Evolutionary conservation across 73 alveolate genomes (phyloP), one percentile per base, ranked within the genome.

Genomic region (Paramecium sonneborni): DNA sequence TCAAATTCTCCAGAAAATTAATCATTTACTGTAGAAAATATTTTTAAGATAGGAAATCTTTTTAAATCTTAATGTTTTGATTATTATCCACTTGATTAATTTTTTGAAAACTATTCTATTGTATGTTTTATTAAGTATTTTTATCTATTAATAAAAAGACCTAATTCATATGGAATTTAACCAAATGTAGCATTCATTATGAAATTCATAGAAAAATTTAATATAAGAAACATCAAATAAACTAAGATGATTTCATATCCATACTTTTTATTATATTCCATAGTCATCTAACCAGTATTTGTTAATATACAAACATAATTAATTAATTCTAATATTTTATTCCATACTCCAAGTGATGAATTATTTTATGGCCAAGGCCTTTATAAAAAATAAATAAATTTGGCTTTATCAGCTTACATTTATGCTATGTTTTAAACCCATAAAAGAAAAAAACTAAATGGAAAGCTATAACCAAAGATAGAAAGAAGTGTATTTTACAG

Each of bases 291-390:
- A 3, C 87, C 87, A 5, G 87, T 74, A 74, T 74, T 74, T 24
- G 56, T 74, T 21, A 74, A 18, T 5, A 74, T 3, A 74, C 87
- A 74, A 74, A 74, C 38, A 32, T 32, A 74, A 35, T 18, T 38
- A 5, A 74, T 38, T 8, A 74, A 12, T n/a, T 38, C 58, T 35
- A 74, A n/a, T 5, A 74, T 32, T 1, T 11, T 35, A 21, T 43
- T 35, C 87, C 87, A 74, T 3, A 74, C 30, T 74, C 87, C 87
- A 32, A 74, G 34, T 15, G 87, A 74, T 9, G 6, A 35, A 3
- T 28, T 23, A 74, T 74, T 74, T 74, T 74, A 32, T 35, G 87
- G 87, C 87, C 87, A 74, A 32, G 87, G 87, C 11, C 87, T 74
- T 20, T 74, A 5, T 14, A 74, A 6, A 9, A 1, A 74, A 74